Evolutionary conservation across 2,329 filamentous ascomycete genomes (phyloP), one percentile per base, ranked within the genome.

Genomic region (Ascochyta koolunga): DNA sequence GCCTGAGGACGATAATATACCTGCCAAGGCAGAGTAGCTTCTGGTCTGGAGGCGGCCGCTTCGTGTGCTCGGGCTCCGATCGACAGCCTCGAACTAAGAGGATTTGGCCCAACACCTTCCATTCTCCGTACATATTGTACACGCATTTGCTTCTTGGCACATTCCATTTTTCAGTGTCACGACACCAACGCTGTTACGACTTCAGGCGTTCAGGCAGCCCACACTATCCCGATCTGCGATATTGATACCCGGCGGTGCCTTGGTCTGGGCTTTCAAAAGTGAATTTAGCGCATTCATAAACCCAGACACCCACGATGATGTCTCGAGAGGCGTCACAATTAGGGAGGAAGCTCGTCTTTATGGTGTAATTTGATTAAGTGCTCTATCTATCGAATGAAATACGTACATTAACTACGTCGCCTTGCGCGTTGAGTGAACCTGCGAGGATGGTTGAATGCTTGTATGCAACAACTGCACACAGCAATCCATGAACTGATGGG

Each of bases 161-260:
- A 15, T 7, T n/a, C 37, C 22, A 29, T 13, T 16, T 46, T 46
- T 35, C 40, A 44, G 32, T 29, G 25, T 49, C n/a, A 54, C 36
- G 51, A 54, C 36, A 50, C 31, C 36, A 36, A 36, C 13, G 40
- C 13, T 35, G 46, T 54, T 37, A 50, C 24, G 40, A 45, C 46
- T n/a, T 9, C 32, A 36, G 51, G 51, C 51, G 51, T 54, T 54
- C 35, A 27, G 45, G 51, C n/a, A 31, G 51, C 45, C 45, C 41
- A 27, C 45, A 50, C 18, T 41, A 50, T 54, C 51, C 31, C 41
- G n/a, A 50, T 46, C n/a, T 40, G 51, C 45, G 41, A 56, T 47
- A 46, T 42, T 56, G 47, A 56, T 56, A 56, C 53, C 53, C 53
- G 33, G 43, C 48, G 46, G 37, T 55, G 46, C 46, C 51, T 38